A percentile compares a stretch with the other conserved stretches of the same genome.
Evolutionary conservation across 2,329 filamentous ascomycete genomes (phyloP).

Genomic region (Talaromyces sp.): DNA sequence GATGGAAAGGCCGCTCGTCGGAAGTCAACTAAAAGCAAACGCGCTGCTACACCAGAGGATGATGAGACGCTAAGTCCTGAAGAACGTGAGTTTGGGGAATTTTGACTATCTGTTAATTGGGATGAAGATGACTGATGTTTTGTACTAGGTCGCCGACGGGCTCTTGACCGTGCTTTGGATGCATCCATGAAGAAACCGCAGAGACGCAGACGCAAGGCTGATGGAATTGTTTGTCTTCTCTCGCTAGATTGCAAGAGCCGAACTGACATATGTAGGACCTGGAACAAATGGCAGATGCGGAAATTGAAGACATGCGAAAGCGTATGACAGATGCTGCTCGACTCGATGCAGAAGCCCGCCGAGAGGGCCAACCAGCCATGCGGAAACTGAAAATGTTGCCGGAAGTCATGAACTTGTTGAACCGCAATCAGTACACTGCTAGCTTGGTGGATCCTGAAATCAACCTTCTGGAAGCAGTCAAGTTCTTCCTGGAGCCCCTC

Average conservation of each 20-base stretch:
- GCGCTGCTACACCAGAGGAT: constrained; percentile 54
- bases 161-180: constrained; percentile 81
- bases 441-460: constrained; percentile 89
- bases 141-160: constrained; percentile 60
- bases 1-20: constrained; percentile 41
- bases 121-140: background rate
- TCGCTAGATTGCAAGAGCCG: background rate
- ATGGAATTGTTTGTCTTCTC: constrained; percentile 64
- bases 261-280: constrained; percentile 57
- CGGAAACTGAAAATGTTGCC: constrained; percentile 93
- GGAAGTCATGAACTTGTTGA: constrained; percentile 80
- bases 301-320: constrained; percentile 80
- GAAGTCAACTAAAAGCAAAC: constrained; percentile 45
- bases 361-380: constrained; percentile 71
- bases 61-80: constrained; percentile 78
- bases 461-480: constrained; percentile 89
- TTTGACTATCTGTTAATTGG: background rate
- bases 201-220: constrained; percentile 71
- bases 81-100: constrained; percentile 57
- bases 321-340: constrained; percentile 88
- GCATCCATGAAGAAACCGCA: constrained; percentile 76
- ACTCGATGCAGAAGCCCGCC: constrained; percentile 75
- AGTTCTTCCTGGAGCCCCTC: constrained; percentile 94
- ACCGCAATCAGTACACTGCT: constrained; percentile 75
- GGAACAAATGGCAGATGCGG: constrained; percentile 81